Percentiles rank a stretch among this genome's conserved stretches.
phyloP scores from a whole-genome alignment of 75 land plant genomes.

The Larix kaempferi region DNA sequence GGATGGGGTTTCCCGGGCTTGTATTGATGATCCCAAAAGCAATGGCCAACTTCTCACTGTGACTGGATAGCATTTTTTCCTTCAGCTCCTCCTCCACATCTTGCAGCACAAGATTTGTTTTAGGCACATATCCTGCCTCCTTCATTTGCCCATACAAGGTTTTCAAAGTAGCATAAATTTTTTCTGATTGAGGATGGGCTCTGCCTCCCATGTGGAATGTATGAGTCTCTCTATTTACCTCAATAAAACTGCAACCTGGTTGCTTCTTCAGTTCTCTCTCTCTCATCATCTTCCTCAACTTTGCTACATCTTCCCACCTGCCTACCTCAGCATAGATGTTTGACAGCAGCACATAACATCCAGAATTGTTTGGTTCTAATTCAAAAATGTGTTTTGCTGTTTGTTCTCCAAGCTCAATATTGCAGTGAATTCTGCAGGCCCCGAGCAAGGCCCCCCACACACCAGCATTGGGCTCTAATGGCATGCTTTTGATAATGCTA shows the following conservation, averaged over 20 bases:
- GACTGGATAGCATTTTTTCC: slow-evolving; percentile 8
- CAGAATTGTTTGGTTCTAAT: slow-evolving; percentile 20
- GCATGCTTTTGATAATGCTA: slow-evolving; percentile 28
- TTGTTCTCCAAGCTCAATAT: slow-evolving; percentile 27
- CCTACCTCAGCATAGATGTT: slow-evolving; percentile 44
- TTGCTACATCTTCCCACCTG: slow-evolving; percentile 24
- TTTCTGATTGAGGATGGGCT: slow-evolving; percentile 12
- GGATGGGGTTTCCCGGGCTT: slow-evolving; percentile 18
- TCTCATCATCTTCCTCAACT: slow-evolving; percentile 11
- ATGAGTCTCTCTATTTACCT: slow-evolving; percentile 11
- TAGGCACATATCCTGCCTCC: slow-evolving; percentile 16
- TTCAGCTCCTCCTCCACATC: slow-evolving; percentile 10
- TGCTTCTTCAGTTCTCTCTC: not conserved
- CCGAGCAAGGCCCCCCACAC: slow-evolving; percentile 50
- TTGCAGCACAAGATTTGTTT: slow-evolving; percentile 7
- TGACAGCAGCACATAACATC: slow-evolving; percentile 33
- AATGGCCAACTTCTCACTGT: slow-evolving; percentile 30
- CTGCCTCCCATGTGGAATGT: slow-evolving; percentile 15
- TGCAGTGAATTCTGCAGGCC: slow-evolving; percentile 45
- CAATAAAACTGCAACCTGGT: slow-evolving; percentile 14
- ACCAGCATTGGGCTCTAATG: slow-evolving; percentile 16
- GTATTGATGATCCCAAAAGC: slow-evolving; percentile 27
- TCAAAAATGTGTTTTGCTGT: slow-evolving; percentile 20
- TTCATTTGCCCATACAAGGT: slow-evolving; percentile 7
- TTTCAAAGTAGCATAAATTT: slow-evolving; percentile 7